Base-by-base conservation (phyloP, 2,329 filamentous ascomycete species). In the Sarocladiaceae sp. region DNA sequence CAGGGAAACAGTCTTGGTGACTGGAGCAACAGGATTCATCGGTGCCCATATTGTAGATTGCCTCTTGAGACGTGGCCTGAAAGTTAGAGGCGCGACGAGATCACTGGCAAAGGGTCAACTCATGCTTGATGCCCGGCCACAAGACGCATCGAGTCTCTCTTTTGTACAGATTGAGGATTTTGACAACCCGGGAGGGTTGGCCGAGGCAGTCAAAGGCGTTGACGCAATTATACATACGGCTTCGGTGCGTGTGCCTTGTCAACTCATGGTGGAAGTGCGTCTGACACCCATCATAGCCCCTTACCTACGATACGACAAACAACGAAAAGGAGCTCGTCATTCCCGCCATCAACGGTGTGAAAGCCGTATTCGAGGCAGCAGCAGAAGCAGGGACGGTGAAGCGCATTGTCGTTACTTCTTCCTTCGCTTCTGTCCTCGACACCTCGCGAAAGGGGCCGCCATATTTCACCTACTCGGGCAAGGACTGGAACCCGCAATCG, bases 351-450 rank as follows among this genome's bases (percentile, higher is more conserved):
- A 67, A 69, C 32, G 69, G 70, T 2, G 66, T 70, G 2, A 59
- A 56, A 3, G 61, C 67, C 0, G 59, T 74, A 15, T 52, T 74
- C 7, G 56, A 58, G 4, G 64, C 65, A 1, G 53, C 55, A 4
- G 50, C 54, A 6, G 33, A 47, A 3, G 50, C 48, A 21, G 45
- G 51, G 1, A 48, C 42, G 1, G 52, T 65, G 24, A 54, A 49
- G 11, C 59, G 61, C 5, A 33, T 68, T 27, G 64, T 81, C 34
- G 74, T 85, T 50, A 85, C 81, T 1, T 83, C 79, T 3, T 84
- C 80, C 2, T 85, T 85, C 53, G 82, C 81, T n/a, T 69, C 80
- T 0, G 81, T 85, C 15, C 54, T 83, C 40, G 68, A 83, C 51
- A 51, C 62, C 1, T 54, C 52, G 33, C 69, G 72, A 45, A 70